These are phyloP conservation scores for Lepraria neglecta DNA, from an alignment of 495 filamentous ascomycete genomes.

Conservation along the genomic window DNA sequence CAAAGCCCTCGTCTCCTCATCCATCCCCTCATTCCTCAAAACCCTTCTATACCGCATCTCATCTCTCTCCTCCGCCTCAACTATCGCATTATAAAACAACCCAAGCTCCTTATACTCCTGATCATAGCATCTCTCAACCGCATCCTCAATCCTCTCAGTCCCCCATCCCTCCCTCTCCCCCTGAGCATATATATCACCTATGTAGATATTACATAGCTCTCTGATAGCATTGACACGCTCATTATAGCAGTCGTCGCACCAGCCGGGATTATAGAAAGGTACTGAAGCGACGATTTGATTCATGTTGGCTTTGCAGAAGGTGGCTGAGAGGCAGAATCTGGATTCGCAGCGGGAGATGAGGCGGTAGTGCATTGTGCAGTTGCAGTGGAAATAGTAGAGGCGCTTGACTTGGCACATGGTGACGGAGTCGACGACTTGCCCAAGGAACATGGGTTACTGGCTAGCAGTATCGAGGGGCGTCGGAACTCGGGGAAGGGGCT, in stretches of 20 bases:
- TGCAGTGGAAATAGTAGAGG: neutral
- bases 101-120: neutral
- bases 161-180: constrained; percentile 1
- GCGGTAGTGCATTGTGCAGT: neutral
- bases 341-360: neutral
- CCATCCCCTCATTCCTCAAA: neutral
- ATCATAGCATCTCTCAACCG: neutral
- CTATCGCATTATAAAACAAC: neutral
- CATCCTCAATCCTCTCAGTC: neutral
- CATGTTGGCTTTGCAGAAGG: neutral
- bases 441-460: neutral
- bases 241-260: neutral
- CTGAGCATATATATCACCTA: neutral
- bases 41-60: neutral
- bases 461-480: neutral
- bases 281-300: neutral
- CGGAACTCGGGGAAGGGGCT: too few species aligned
- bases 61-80: neutral
- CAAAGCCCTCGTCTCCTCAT: neutral
- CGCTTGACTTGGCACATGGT: neutral
- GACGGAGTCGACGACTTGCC: neutral
- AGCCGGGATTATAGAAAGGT: neutral
- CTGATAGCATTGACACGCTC: neutral
- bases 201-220: neutral
- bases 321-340: neutral